These are phyloP conservation scores for Colletotrichum endophyticum DNA, from an alignment of 2,329 filamentous ascomycete genomes.

Conservation along the genomic window DNA sequence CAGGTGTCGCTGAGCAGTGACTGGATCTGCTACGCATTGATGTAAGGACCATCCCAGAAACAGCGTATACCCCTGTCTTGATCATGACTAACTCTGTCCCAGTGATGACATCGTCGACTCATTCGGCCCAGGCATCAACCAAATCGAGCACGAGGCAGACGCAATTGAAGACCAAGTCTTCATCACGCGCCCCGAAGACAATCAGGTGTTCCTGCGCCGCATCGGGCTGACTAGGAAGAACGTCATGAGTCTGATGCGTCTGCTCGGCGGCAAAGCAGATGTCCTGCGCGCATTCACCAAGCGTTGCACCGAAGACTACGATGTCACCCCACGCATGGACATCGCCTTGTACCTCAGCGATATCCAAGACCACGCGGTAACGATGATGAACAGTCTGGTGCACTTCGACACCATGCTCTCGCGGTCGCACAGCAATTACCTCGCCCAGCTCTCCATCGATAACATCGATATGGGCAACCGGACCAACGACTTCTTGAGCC, in stretches of 20 bases:
- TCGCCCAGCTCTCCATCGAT: constrained; percentile 92
- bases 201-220: constrained; percentile 83
- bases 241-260: constrained; percentile 88
- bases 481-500: constrained; percentile 88
- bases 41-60: constrained; percentile 62
- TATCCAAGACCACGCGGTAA: constrained; percentile 98
- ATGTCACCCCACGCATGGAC: constrained; percentile 92
- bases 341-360: constrained; percentile 96
- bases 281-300: constrained; percentile 98
- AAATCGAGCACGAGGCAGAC: constrained; percentile 87
- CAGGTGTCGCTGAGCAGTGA: constrained; percentile 94
- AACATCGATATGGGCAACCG: constrained; percentile 86
- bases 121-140: constrained; percentile 87
- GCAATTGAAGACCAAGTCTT: constrained; percentile 96
- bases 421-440: constrained; percentile 91
- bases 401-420: constrained; percentile 99
- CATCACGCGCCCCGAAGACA: constrained; percentile 87
- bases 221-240: constrained; percentile 93
- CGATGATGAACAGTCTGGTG: constrained; percentile 94
- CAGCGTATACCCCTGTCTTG: too few species aligned
- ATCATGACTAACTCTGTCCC: background rate
- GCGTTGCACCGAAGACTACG: constrained; percentile 96
- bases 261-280: constrained; percentile 94
- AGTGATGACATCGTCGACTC: constrained; percentile 96
- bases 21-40: constrained; percentile 98